Evolutionary conservation across 805 yeast species (phyloP), one percentile per base, ranked within the genome.

Genomic region (Candida nitratophila): DNA sequence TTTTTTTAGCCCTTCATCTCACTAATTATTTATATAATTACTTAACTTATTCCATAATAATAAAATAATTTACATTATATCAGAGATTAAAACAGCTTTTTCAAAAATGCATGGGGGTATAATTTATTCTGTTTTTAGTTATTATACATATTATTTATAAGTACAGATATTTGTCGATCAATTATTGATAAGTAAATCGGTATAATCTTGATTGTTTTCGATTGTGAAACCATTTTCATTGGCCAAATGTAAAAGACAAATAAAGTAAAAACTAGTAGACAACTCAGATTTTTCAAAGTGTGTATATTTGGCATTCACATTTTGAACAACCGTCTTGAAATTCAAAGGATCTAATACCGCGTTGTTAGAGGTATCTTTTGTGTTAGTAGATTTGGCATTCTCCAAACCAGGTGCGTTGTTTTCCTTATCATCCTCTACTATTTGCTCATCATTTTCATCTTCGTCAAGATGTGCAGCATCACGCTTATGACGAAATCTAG

Each of bases 181-280:
- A n/a, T 36, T 21, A n/a, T 37, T 37, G 22, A 65, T 65, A 17
- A 60, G 43, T 36, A 73, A 55, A 51, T 73, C 77, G 21, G 64
- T 59, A 49, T 63, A 55, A 35, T 59, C 61, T 7, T 53, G 53
- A 34, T 56, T 66, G 39, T 64, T 60, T 40, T 64, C 64, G 26
- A 73, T 60, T 8, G 63, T 55, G 33, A 73, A 54, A 5, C 74
- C 73, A 50, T 73, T 69, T 50, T 73, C 77, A 51, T 73, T 73
- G 2, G 77, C 77, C 51, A 73, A 60, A 51, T 73, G 78, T 24
- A 73, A 54, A 44, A 73, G 55, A 49, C 77, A 73, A 42, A 73
- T 73, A 49, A 73, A 73, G 45, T 74, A 72, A 50, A 69, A 73
- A 61, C 77, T 71, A 3, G 77, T 73, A 2, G 76, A 70, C 27